Base-by-base conservation (phyloP, 257 asterid species). In the Oldenlandia corymbosa region DNA sequence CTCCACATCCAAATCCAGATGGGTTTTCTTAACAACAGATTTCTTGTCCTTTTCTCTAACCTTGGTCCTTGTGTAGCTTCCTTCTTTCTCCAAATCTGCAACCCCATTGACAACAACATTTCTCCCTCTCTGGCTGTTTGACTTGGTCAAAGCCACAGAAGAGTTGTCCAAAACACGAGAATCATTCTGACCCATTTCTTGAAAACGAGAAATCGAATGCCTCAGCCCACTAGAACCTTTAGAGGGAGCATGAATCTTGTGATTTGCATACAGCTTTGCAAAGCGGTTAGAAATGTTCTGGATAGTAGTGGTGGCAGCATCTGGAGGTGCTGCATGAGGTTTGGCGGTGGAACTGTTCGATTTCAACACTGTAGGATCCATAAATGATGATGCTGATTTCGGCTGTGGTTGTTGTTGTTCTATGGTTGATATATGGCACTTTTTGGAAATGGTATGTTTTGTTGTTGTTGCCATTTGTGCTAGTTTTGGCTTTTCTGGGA, bases 231-330 rank as follows among this genome's bases (percentile, higher is more conserved):
- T 57, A 7, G 72, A 73, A 2, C 73, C 69, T 46, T 78, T 75
- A n/a, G 53, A 50, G 62, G 81, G 51, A 20, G 73, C 67, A 26
- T 72, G 72, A 34, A 67, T 71, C 68, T 80, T 88, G 82, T 91
- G 90, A 65, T 77, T 79, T 5, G 80, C 39, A 61, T 84, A 81
- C 65, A 88, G 81, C 55, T 82, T 84, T 64, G 95, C 79, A 66
- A 91, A 88, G 79, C 86, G 91, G 64, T 64, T 73, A 49, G 98
- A 88, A 31, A 86, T 91, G 87, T 59, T 68, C 21, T 83, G 92
- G 71, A 86, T 73, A 66, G 95, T 77, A 73, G 92, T 53, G 42
- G 92, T 60, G 7, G 75, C 66, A 80, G 97, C 87, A 85, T 85
- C 90, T 78, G 87, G 83, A 73, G 84, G 64, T 4, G 62, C 39